Evolutionary conservation across 352 stramenopile genomes (phyloP), one percentile per base, ranked within the genome.

Genomic region (Thalassiosira mediterranea): DNA sequence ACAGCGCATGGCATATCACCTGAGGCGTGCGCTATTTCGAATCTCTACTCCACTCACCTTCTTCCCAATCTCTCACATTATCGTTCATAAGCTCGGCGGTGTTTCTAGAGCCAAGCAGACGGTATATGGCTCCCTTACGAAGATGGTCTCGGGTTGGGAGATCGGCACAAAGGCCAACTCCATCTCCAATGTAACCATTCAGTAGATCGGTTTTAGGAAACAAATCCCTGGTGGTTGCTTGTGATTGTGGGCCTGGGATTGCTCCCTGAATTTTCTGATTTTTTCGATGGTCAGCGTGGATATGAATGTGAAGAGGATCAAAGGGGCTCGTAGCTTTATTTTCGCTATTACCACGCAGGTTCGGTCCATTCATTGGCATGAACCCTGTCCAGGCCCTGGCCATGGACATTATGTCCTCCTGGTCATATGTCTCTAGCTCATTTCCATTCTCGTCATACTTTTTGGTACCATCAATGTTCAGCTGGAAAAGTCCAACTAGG

Each of bases 311-410:
- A 38, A 77, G 52, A 2, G 68, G 66, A 70, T 69, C 66, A 21
- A 82, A 37, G 32, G 34, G 40, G 21, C 11, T n/a, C 29, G 1
- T 49, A 32, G 19, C 3, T 19, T 15, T 42, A 11, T 29, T 25
- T 17, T 60, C 51, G 23, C 11, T 4, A 23, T 46, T 59, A 15
- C 42, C 52, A 13, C 40, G 34, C 0, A 40, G n/a, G 0, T n/a
- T 10, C 7, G 8, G 8, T 8, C 17, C 10, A 21, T 23, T 10
- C 13, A 0, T 57, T 1, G 19, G 17, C 3, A 56, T 56, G 56
- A 91, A 86, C 10, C 84, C 84, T 21, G 84, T 91, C 79, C 81
- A 91, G n/a, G 65, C 65, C 25, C 84, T 56, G 1, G 79, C 59
- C 17, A 76, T 78, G 10, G 32, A 48, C 31, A 87, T 44, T 38